Evolutionary conservation across 1,139 yeast genomes (phyloP).

Genomic region (Meyerozyma smithsonii): DNA sequence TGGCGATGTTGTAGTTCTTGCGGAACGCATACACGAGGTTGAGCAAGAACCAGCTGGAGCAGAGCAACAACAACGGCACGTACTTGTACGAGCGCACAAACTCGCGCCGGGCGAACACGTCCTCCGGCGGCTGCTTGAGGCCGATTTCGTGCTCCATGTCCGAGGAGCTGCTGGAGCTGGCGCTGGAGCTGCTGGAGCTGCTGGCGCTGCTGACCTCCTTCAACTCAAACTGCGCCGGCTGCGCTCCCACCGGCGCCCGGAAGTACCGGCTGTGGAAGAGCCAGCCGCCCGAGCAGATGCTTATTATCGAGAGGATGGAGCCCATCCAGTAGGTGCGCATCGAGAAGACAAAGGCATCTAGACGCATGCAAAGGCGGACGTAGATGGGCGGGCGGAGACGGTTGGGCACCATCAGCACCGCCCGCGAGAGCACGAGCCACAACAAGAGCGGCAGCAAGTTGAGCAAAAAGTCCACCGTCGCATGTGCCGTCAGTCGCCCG

Average conservation of each 20-base stretch:
- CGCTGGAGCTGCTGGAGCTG: too few species aligned
- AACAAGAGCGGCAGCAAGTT: not conserved
- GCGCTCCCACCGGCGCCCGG: not conserved
- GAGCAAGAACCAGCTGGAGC: slow-evolving; percentile 2
- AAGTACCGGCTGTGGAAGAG: not conserved
- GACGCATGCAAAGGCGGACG: slow-evolving; percentile 1
- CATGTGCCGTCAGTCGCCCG: not conserved
- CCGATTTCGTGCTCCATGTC: not conserved
- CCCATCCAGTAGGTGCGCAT: not conserved
- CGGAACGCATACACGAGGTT: not conserved
- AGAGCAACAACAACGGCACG: not conserved
- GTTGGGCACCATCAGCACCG: not conserved
- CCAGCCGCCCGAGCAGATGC: not conserved
- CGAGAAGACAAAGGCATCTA: slow-evolving; percentile 1
- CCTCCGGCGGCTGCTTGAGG: not conserved
- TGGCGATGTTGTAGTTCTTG: slow-evolving; percentile 3
- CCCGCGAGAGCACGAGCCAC: not conserved
- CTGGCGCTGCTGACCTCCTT: too few species aligned
- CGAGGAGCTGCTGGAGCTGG: not conserved
- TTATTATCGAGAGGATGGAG: not conserved
- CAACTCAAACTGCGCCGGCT: not conserved
- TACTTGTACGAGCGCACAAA: not conserved
- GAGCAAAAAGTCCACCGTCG: not conserved
- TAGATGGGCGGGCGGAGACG: not conserved
- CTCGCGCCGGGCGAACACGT: not conserved